Percentiles rank a stretch among this genome's conserved stretches.
Evolutionary conservation across 176 grass and related monocot genomes (phyloP).

Genomic region (Cenchrus fungigraminus): DNA sequence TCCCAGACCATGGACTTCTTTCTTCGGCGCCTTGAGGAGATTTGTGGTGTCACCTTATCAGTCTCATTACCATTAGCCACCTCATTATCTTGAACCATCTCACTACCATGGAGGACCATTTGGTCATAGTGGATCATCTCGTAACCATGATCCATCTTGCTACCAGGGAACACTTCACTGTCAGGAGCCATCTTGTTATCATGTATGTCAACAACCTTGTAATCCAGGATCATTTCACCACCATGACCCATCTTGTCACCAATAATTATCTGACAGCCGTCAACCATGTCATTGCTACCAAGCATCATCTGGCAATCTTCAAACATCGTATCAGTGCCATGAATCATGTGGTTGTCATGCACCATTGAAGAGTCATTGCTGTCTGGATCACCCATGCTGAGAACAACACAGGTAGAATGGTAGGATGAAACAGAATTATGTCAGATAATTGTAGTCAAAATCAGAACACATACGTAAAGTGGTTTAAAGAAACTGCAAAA

Average conservation of each 20-base stretch:
- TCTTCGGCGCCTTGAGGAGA: background rate
- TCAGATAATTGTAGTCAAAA: background rate
- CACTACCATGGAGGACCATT: background rate
- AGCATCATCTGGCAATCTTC: background rate
- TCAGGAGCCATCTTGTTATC: background rate
- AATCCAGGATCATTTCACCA: background rate
- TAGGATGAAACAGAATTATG: background rate
- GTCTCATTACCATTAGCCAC: background rate
- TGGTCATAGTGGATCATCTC: background rate
- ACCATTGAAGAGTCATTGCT: background rate
- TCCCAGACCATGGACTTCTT: slow-evolving; percentile 24
- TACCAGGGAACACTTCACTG: background rate
- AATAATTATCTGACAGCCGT: background rate
- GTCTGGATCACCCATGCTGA: slow-evolving; percentile 13
- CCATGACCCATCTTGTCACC: slow-evolving; percentile 26
- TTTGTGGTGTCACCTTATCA: background rate
- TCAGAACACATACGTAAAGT: background rate
- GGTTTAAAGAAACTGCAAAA: background rate
- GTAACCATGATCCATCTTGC: background rate
- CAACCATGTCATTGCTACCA: slow-evolving; percentile 5
- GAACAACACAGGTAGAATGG: background rate
- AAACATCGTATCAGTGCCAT: background rate
- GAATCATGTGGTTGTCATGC: background rate
- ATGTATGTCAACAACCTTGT: slow-evolving; percentile 15
- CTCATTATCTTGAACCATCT: background rate